Percentiles rank a stretch among this genome's conserved stretches.
These are phyloP conservation scores for Clathrospora elynae DNA, from an alignment of 2,329 filamentous ascomycete species.

Conservation along the genomic window DNA sequence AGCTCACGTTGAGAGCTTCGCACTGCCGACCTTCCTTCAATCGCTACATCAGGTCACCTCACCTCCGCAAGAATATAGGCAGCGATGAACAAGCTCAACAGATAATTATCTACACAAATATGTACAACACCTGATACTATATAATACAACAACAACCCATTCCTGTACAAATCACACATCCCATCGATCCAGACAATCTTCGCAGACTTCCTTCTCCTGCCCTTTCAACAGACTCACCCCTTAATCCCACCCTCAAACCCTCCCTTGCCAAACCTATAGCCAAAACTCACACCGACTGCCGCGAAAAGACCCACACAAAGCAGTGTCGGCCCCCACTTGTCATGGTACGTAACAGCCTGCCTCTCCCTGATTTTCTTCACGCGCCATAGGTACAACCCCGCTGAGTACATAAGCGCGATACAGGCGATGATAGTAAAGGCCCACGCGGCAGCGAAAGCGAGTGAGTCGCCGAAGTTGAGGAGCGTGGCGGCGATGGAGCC, in stretches of 20 bases:
- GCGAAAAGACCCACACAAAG: constrained; percentile 75
- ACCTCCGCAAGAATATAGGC: too few relatives aligned
- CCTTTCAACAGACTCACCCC: too few relatives aligned
- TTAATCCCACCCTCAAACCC: constrained; percentile 49
- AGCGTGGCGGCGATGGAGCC: constrained; percentile 57
- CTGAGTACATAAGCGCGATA: constrained; percentile 77
- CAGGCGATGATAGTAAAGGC: constrained; percentile 84
- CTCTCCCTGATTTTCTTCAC: constrained; percentile 82
- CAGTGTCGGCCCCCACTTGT: constrained; percentile 80
- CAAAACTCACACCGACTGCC: constrained; percentile 81
- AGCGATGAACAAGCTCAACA: too few relatives aligned
- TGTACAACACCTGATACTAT: too few relatives aligned
- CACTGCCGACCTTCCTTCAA: too few relatives aligned
- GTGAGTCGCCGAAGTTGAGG: constrained; percentile 48
- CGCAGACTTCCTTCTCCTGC: too few relatives aligned
- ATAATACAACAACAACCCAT: too few relatives aligned
- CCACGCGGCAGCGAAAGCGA: constrained; percentile 58
- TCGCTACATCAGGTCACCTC: too few relatives aligned
- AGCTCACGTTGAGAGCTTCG: too few relatives aligned
- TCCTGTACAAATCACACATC: too few relatives aligned
- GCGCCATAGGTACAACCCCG: constrained; percentile 85
- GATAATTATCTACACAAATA: too few relatives aligned
- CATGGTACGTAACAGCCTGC: constrained; percentile 87
- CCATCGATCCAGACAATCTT: too few relatives aligned
- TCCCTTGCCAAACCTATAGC: constrained; percentile 68